Conservation (phyloP, 257 asterid genomes). For the Solanum corneliomulleri region DNA sequence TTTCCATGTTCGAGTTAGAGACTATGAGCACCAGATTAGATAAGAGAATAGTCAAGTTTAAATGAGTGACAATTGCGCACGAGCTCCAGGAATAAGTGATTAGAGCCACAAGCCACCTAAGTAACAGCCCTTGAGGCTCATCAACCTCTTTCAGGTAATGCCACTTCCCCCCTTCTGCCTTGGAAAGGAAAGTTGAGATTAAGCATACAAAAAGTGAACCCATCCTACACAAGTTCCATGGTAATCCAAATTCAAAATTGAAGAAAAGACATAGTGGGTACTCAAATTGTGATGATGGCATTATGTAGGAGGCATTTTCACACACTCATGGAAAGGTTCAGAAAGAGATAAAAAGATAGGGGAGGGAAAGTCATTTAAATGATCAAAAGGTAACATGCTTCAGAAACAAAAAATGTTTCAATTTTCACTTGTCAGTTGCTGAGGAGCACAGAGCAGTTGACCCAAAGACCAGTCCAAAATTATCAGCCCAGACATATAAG, state of each 20-base stretch:
- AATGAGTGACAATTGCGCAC: background rate
- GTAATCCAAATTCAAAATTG: background rate
- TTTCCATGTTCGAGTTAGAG: background rate
- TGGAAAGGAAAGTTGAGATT: background rate
- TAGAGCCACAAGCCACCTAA: background rate
- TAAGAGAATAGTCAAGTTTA: background rate
- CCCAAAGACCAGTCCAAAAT: background rate
- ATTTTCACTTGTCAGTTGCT: background rate
- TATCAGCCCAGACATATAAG: background rate
- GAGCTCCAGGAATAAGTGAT: background rate
- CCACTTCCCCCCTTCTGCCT: background rate
- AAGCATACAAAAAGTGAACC: background rate
- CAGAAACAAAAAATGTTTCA: background rate
- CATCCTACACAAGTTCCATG: background rate
- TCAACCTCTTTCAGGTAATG: background rate
- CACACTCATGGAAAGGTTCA: background rate
- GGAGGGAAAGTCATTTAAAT: background rate
- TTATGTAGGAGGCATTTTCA: background rate
- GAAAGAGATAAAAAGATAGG: background rate
- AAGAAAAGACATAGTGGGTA: background rate
- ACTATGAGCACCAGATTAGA: background rate
- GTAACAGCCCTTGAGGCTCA: background rate
- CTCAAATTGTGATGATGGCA: background rate
- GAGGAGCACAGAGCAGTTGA: background rate
- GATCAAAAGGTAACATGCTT: background rate